Conservation (phyloP, 306 rosid genomes). For the Rosa persica region DNA sequence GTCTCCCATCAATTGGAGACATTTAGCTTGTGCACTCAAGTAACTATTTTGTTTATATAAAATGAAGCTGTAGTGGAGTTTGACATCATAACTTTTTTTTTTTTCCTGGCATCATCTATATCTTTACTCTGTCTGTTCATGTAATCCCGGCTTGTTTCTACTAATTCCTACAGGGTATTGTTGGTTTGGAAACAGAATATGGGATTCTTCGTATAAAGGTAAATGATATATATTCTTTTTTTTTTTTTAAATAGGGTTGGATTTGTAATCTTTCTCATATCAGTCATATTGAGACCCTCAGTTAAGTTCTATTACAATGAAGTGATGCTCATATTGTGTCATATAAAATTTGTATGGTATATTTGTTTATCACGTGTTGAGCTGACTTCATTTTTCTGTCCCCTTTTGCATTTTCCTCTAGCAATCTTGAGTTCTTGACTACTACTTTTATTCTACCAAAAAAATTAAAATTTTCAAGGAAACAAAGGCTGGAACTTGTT, state of each 20-base stretch:
- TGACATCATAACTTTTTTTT: background rate
- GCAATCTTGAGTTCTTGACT: background rate
- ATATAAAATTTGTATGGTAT: background rate
- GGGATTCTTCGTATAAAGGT: conserved; percentile 80
- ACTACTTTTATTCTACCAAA: background rate
- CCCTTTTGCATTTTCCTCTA: background rate
- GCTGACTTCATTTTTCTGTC: background rate
- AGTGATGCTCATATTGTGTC: background rate
- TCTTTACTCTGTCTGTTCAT: background rate
- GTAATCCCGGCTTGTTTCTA: background rate
- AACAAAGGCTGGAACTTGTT: no score
- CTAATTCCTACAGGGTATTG: conserved; percentile 46
- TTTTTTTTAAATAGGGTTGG: background rate
- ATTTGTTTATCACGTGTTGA: background rate
- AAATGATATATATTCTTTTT: conserved; percentile 31
- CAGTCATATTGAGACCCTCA: background rate
- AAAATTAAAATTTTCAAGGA: no score
- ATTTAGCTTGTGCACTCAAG: background rate
- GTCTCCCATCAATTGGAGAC: background rate
- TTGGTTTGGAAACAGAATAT: conserved; percentile 65
- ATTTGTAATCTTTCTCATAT: background rate
- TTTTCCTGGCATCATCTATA: background rate
- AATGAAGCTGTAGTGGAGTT: background rate
- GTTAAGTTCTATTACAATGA: background rate
- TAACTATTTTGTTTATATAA: background rate